A percentile compares a stretch with the other conserved stretches of the same genome.
phyloP scores from a whole-genome alignment of 768 basidiomycete genomes.

The Rhizopogon sp. region DNA sequence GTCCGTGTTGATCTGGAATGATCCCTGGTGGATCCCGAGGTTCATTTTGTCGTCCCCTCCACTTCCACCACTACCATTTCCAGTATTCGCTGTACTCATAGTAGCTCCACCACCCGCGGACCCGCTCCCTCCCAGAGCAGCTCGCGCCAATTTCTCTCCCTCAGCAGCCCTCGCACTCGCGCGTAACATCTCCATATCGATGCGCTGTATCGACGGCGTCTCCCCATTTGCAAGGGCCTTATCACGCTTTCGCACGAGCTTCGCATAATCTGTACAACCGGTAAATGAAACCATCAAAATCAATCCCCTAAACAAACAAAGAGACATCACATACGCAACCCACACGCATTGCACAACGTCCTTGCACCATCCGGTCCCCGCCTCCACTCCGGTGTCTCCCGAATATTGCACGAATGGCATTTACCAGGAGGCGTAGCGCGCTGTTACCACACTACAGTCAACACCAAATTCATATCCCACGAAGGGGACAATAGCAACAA shows the following conservation, averaged over 20 bases:
- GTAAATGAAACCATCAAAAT: background rate
- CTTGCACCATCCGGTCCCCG: slow-evolving; percentile 81
- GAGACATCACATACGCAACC: slow-evolving; percentile 56
- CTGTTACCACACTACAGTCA: slow-evolving; percentile 35
- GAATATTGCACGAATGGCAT: slow-evolving; percentile 83
- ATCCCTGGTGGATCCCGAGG: slow-evolving; percentile 44
- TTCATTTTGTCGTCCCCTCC: slow-evolving; percentile 24
- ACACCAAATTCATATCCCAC: slow-evolving; percentile 8
- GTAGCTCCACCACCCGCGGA: background rate
- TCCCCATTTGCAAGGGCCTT: slow-evolving; percentile 55
- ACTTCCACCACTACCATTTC: background rate
- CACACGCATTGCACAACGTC: slow-evolving; percentile 83
- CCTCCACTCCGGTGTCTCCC: slow-evolving; percentile 87
- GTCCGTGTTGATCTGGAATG: slow-evolving; percentile 44
- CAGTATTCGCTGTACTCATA: slow-evolving; percentile 14
- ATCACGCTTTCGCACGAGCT: slow-evolving; percentile 74
- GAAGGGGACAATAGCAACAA: slow-evolving; percentile 12
- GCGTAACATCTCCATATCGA: slow-evolving; percentile 73
- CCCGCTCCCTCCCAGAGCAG: slow-evolving; percentile 22
- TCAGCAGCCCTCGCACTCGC: slow-evolving; percentile 65
- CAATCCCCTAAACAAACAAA: no score
- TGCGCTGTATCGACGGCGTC: slow-evolving; percentile 35
- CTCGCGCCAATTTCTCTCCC: slow-evolving; percentile 21
- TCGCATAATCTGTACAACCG: slow-evolving; percentile 61
- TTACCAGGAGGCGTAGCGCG: slow-evolving; percentile 83